Percentiles rank a stretch among this genome's conserved stretches.
These are phyloP conservation scores for Tephrocybe sp. DNA, from an alignment of 768 basidiomycete species.

Conservation along the genomic window DNA sequence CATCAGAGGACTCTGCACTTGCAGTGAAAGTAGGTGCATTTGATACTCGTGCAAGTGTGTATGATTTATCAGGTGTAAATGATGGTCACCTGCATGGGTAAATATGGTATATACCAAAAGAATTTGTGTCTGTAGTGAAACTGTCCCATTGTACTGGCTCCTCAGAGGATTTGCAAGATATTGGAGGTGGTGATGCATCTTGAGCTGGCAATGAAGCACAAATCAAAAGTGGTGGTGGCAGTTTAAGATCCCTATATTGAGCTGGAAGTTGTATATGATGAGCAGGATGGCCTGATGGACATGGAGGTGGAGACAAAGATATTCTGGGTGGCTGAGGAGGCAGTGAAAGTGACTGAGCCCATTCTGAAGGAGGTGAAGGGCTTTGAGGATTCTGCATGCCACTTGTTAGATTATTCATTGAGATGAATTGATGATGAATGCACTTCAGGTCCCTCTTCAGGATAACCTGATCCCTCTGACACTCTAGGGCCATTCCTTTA, in stretches of 20 bases:
- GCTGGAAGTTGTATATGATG: neutral
- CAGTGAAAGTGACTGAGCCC: too few relatives aligned
- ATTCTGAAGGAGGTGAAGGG: too few relatives aligned
- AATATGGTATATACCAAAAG: conserved; percentile 4
- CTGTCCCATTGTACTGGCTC: neutral
- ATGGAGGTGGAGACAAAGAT: neutral
- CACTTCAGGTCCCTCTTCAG: too few relatives aligned
- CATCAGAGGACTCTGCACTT: neutral
- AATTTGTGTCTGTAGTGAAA: neutral
- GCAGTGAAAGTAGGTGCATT: neutral
- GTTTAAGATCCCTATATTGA: neutral
- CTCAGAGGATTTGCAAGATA: neutral
- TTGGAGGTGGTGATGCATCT: neutral
- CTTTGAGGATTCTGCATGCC: too few relatives aligned
- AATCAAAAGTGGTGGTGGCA: conserved; percentile 2
- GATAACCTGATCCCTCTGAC: too few relatives aligned
- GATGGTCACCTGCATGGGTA: conserved; percentile 4
- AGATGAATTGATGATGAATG: too few relatives aligned
- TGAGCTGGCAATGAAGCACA: neutral
- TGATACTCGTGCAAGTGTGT: neutral
- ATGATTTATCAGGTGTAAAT: conserved; percentile 7
- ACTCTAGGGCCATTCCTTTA: too few relatives aligned
- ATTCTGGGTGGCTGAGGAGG: too few relatives aligned
- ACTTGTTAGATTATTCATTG: too few relatives aligned
- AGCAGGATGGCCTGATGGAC: neutral